phyloP scores from a whole-genome alignment of 2,329 filamentous ascomycete species.

The Leptographium flavum region DNA sequence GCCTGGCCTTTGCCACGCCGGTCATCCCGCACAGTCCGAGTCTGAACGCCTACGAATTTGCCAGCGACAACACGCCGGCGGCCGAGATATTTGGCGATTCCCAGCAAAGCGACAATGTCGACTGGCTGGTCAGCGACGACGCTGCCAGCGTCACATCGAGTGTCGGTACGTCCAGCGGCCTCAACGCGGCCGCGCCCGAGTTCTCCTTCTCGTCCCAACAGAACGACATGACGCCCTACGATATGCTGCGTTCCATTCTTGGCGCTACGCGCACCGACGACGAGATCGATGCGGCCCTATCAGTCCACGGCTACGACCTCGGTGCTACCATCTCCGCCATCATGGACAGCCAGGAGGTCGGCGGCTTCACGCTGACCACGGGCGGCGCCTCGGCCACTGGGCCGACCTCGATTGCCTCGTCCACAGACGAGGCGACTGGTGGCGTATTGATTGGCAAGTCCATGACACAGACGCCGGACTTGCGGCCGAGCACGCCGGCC shows the following conservation, averaged over 20 bases:
- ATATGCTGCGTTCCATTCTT: constrained; percentile 90
- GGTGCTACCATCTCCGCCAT: constrained; percentile 82
- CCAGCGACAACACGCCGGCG: constrained; percentile 63
- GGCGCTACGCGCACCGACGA: constrained; percentile 82
- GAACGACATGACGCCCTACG: constrained; percentile 91
- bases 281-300: constrained; percentile 84
- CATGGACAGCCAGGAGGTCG: constrained; percentile 51
- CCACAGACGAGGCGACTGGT: constrained; percentile 34
- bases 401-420: constrained; percentile 12
- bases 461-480: constrained; percentile 59
- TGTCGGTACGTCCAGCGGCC: constrained; percentile 46
- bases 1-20: constrained; percentile 78
- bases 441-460: constrained; percentile 80
- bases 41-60: constrained; percentile 89
- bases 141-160: constrained; percentile 69
- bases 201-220: constrained; percentile 49
- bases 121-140: constrained; percentile 91
- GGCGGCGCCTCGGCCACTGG: constrained; percentile 13
- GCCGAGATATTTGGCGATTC: constrained; percentile 77
- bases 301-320: constrained; percentile 81
- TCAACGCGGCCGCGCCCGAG: constrained; percentile 72
- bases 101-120: constrained; percentile 84
- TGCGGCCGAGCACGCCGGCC: constrained; percentile 62
- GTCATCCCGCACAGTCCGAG: constrained; percentile 87
- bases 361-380: constrained; percentile 15